These are phyloP conservation scores for Ophiostoma montium DNA, from an alignment of 2,329 filamentous ascomycete genomes.

Conservation along the genomic window DNA sequence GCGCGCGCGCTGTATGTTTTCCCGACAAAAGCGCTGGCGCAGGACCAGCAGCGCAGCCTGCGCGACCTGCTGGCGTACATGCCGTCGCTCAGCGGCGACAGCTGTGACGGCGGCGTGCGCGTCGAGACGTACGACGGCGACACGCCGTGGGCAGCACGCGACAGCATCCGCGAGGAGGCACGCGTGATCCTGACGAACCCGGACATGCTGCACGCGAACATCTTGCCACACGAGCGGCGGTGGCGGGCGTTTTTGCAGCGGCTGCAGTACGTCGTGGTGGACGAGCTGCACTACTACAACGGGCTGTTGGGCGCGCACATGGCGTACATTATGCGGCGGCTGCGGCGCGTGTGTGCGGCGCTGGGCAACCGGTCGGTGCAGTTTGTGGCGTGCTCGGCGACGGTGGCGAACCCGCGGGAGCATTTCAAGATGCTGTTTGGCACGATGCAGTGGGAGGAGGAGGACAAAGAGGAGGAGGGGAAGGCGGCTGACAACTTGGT, in stretches of 20 bases:
- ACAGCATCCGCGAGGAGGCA: conserved; percentile 71
- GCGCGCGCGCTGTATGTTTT: conserved; percentile 95
- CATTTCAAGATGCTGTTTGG: conserved; percentile 96
- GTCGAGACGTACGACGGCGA: conserved; percentile 96
- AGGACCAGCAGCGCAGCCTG: conserved; percentile 82
- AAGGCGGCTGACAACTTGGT: conserved; percentile 28
- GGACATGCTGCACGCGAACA: conserved; percentile 92
- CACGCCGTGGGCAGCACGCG: conserved; percentile 68
- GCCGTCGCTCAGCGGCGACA: conserved; percentile 56
- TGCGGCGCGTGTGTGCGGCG: conserved; percentile 78
- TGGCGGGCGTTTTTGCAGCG: conserved; percentile 85
- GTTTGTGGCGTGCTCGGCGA: conserved; percentile 94
- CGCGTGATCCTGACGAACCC: conserved; percentile 95
- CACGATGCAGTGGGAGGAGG: conserved; percentile 40
- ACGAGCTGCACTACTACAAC: conserved; percentile 93
- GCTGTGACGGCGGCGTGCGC: conserved; percentile 56
- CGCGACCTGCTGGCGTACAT: conserved; percentile 75
- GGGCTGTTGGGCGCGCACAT: conserved; percentile 89
- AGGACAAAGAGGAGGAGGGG: too few species aligned
- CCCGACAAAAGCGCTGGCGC: conserved; percentile 88
- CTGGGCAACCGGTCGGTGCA: conserved; percentile 73
- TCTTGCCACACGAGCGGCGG: conserved; percentile 76
- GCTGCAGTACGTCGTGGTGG: conserved; percentile 77
- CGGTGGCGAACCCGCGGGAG: conserved; percentile 78
- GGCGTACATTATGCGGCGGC: conserved; percentile 81